phyloP scores from a whole-genome alignment of 306 rosid species.

The Pyrus betulifolia region DNA sequence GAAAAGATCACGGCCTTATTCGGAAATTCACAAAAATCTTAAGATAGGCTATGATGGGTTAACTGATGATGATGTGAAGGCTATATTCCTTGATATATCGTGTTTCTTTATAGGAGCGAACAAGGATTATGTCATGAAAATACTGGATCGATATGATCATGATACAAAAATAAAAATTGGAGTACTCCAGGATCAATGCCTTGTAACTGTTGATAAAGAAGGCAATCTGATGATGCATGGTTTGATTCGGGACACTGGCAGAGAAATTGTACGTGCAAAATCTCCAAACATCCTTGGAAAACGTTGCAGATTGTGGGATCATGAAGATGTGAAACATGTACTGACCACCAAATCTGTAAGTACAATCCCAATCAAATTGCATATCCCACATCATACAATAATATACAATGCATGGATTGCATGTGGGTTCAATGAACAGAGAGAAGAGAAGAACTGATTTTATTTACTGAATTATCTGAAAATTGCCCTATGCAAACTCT shows the following conservation, averaged over 20 bases:
- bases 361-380: neutral
- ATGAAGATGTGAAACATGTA: neutral
- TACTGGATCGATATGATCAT: neutral
- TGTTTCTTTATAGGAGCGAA: slow-evolving; percentile 32
- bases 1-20: slow-evolving; percentile 1
- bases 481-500: too few species aligned
- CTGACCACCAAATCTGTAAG: neutral
- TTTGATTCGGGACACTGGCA: slow-evolving; percentile 34
- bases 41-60: too few species aligned
- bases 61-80: too few species aligned
- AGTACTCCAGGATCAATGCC: too few species aligned
- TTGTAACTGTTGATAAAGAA: neutral
- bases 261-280: slow-evolving; percentile 25
- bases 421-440: too few species aligned
- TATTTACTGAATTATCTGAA: too few species aligned
- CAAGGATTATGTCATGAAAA: slow-evolving; percentile 2
- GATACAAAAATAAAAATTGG: neutral
- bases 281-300: neutral
- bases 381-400: too few species aligned
- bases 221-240: neutral
- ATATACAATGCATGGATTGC: too few species aligned
- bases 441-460: too few species aligned
- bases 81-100: slow-evolving; percentile 38
- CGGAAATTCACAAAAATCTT: slow-evolving; percentile 13
- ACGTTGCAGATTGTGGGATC: slow-evolving; percentile 3